phyloP scores from a whole-genome alignment of 495 filamentous ascomycete genomes.

The Pseudoneurospora amorphoporcata region DNA sequence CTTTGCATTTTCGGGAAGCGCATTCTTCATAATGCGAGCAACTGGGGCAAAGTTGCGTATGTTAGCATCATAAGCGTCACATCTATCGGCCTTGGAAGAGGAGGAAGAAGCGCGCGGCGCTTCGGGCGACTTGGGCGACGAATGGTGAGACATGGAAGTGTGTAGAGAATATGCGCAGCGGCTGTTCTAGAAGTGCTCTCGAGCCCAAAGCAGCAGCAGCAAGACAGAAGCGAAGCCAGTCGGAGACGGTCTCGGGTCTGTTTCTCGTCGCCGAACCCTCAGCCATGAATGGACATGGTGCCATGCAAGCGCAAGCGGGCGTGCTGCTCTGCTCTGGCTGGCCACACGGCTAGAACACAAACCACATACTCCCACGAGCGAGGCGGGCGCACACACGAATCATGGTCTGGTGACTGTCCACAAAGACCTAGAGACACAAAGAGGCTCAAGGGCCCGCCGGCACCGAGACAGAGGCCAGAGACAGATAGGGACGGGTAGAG shows the following conservation, averaged over 20 bases:
- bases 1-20: constrained; percentile 95
- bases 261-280: neutral
- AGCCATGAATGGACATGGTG: constrained; percentile 2
- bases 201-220: constrained; percentile 27
- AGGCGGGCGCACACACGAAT: constrained; percentile 27
- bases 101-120: constrained; percentile 26
- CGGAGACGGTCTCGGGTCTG: constrained; percentile 18
- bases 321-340: neutral
- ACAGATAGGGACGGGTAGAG: constrained; percentile 3
- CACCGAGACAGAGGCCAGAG: constrained; percentile 26
- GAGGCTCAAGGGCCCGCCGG: neutral
- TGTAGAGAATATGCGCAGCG: constrained; percentile 23
- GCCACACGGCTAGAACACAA: constrained; percentile 19
- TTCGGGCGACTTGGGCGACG: constrained; percentile 36
- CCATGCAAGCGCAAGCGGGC: constrained; percentile 23
- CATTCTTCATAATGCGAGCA: constrained; percentile 97
- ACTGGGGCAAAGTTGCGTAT: constrained; percentile 85
- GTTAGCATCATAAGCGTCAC: constrained; percentile 67
- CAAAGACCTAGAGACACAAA: neutral
- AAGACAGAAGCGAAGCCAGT: constrained; percentile 32
- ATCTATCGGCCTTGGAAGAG: constrained; percentile 36
- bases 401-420: constrained; percentile 16
- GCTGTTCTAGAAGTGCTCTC: neutral
- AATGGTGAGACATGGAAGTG: constrained; percentile 43
- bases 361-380: constrained; percentile 3